Evolutionary conservation across 2,329 filamentous ascomycete species (phyloP), one percentile per base, ranked within the genome.

Genomic region (Verticillium longisporum): DNA sequence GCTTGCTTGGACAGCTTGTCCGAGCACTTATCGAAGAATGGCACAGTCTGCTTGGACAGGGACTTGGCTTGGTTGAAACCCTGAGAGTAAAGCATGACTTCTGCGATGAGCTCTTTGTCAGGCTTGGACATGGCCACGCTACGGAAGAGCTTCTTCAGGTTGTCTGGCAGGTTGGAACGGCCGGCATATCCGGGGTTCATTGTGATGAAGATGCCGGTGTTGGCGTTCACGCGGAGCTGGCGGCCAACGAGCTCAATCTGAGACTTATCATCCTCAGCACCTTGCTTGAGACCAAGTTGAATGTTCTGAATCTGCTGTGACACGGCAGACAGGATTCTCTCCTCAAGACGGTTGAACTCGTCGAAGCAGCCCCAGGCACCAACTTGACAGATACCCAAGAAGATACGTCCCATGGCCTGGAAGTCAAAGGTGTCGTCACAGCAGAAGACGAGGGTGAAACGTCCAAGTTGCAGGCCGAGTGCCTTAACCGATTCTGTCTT

Each of bases 241-340:
- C 95, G 90, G 57, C 94, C 94, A 60, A 98, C 90, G 21, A 99
- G 82, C 73, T 99, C 95, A 68, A 99, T 98, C 72, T 97, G 90
- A 1, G 92, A 82, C 72, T 91, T 92, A 6, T 89, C 86, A 68
- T 97, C 91, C 60, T 92, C 87, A 7, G 80, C 88, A 37, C 89
- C 88, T 72, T 94, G 92, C 73, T 93, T 93, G 60, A 99, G 81
- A 61, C 96, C 95, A 65, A 98, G 87, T 74, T 99, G 95, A 64
- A 99, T 99, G 72, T 99, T 99, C 72, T 99, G 95, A 59, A 99
- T 96, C 73, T 99, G 96, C 74, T 99, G 95, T 21, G 96, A 99
- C 15, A 99, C 96, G 18, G 95, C 95, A 55, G 96, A 99, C 63
- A 99, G 77, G 63, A 99, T 99, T 66, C 95, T 88, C 78, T 99